phyloP scores from a whole-genome alignment of 164 flowering plant species.

The Chimonanthus salicifolius region DNA sequence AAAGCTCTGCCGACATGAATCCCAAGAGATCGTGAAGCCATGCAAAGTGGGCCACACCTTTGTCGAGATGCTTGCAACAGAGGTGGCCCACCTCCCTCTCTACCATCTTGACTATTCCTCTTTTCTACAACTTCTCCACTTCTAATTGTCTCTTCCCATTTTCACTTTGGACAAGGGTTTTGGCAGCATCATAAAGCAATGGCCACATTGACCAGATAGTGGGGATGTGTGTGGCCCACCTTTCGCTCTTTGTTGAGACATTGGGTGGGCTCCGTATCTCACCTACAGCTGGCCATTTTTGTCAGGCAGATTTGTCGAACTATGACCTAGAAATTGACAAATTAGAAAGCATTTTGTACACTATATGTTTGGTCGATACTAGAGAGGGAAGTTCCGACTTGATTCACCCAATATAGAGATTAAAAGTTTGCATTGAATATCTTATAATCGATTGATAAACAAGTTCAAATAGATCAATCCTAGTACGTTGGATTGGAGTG shows the following conservation, averaged over 20 bases:
- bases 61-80: neutral
- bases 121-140: neutral
- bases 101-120: neutral
- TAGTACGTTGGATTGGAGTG: too few species aligned
- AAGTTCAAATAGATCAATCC: too few species aligned
- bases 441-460: too few species aligned
- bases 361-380: too few species aligned
- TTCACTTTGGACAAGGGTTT: neutral
- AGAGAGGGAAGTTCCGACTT: too few species aligned
- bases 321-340: too few species aligned
- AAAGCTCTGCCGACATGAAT: constrained; percentile 1
- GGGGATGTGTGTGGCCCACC: neutral
- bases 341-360: too few species aligned
- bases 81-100: neutral
- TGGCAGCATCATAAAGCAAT: neutral
- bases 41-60: neutral
- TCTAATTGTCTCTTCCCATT: neutral
- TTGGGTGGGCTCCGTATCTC: neutral
- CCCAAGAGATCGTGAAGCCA: constrained; percentile 1
- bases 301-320: too few species aligned
- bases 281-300: neutral
- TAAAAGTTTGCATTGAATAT: too few species aligned
- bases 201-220: neutral
- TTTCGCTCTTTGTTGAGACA: neutral
- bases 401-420: too few species aligned